These are phyloP conservation scores for Pyricularia sp. DNA, from an alignment of 2,329 filamentous ascomycete species.

Conservation along the genomic window DNA sequence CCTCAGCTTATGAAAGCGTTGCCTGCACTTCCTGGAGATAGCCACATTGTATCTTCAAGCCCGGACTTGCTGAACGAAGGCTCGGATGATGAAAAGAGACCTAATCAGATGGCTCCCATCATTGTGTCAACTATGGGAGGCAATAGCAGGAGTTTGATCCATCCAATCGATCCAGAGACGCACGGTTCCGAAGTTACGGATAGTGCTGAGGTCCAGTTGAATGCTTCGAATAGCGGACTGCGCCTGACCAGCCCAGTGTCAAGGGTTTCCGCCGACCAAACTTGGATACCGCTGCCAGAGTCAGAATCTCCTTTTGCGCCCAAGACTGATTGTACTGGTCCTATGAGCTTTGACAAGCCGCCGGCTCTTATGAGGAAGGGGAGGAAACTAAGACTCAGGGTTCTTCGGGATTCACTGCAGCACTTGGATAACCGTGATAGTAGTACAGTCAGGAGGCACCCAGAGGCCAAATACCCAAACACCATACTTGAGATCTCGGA, in stretches of 20 bases:
- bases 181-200: background rate
- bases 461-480: background rate
- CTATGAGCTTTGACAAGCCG: background rate
- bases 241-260: background rate
- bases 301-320: background rate
- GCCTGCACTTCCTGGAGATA: conserved; percentile 27
- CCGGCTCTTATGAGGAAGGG: background rate
- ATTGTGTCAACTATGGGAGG: background rate
- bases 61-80: background rate
- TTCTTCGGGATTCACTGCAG: background rate
- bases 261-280: background rate
- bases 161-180: background rate
- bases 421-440: background rate
- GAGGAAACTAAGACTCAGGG: conserved; percentile 2
- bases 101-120: background rate
- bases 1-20: conserved; percentile 39
- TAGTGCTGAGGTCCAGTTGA: background rate
- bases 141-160: background rate
- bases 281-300: background rate
- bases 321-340: background rate
- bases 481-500: background rate
- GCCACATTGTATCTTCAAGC: background rate
- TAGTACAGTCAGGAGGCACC: background rate
- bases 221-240: background rate
- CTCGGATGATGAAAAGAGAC: background rate